These are phyloP conservation scores for Calocera cornea DNA, from an alignment of 768 basidiomycete species.

Conservation along the genomic window DNA sequence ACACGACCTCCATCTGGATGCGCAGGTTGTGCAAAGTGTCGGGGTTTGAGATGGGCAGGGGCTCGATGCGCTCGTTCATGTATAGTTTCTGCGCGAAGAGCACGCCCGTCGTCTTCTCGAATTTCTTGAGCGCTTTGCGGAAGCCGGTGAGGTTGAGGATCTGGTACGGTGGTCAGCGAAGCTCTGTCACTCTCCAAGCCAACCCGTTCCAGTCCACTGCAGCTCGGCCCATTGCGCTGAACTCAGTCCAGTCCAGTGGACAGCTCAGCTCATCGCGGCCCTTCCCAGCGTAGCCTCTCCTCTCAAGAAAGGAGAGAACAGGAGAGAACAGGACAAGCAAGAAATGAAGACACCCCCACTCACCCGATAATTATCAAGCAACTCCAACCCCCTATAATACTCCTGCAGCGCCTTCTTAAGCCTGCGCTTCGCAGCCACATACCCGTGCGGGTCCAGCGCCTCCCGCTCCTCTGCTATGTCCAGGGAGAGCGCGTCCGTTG, in stretches of 20 bases:
- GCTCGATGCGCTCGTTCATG: slow-evolving; percentile 64
- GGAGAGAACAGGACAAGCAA: no score
- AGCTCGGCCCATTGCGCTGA: no score
- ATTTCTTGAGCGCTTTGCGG: slow-evolving; percentile 73
- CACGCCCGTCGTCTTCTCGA: slow-evolving; percentile 51
- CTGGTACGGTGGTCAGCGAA: slow-evolving; percentile 26
- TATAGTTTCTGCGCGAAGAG: slow-evolving; percentile 50
- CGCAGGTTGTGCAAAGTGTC: slow-evolving; percentile 50
- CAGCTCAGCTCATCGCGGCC: no score
- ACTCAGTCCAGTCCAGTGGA: no score
- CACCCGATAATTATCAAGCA: slow-evolving; percentile 81
- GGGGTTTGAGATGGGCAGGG: slow-evolving; percentile 52
- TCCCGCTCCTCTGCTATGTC: background rate
- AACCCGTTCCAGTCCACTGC: no score
- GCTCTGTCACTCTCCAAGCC: no score
- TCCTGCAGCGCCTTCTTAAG: slow-evolving; percentile 74
- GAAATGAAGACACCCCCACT: slow-evolving; percentile 14
- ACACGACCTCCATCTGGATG: slow-evolving; percentile 61
- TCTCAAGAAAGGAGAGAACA: no score
- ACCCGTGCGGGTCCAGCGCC: slow-evolving; percentile 55
- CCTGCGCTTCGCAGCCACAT: slow-evolving; percentile 69
- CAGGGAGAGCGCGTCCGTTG: background rate
- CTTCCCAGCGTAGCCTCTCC: no score
- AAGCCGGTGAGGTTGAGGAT: slow-evolving; percentile 84
- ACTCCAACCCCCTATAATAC: slow-evolving; percentile 74